Conservation (phyloP, 257 asterid genomes). For the Rehmannia glutinosa region DNA sequence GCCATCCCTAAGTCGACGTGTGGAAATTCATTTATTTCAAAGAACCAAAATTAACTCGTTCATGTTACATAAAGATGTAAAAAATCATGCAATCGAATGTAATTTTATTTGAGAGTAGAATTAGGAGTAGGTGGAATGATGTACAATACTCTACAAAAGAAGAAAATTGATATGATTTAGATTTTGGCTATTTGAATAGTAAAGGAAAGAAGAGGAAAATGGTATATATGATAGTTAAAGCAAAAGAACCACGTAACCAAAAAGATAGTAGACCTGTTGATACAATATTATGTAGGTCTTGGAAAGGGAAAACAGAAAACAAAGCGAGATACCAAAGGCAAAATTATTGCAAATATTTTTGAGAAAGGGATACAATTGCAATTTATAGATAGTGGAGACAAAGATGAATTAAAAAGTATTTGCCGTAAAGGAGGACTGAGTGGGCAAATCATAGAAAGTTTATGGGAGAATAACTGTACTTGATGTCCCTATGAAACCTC, state of each 20-base stretch:
- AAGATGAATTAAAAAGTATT: conserved; percentile 23
- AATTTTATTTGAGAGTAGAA: too few relatives aligned
- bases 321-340: not conserved
- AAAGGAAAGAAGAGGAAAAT: too few relatives aligned
- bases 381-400: conserved; percentile 33
- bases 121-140: too few relatives aligned
- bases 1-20: too few relatives aligned
- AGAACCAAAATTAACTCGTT: too few relatives aligned
- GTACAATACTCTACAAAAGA: too few relatives aligned
- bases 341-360: not conserved
- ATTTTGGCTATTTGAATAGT: too few relatives aligned
- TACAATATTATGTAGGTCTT: not conserved
- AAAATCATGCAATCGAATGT: too few relatives aligned
- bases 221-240: too few relatives aligned
- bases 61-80: too few relatives aligned
- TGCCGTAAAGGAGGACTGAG: conserved; percentile 39
- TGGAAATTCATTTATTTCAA: too few relatives aligned
- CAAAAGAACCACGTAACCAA: conserved; percentile 11
- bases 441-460: conserved; percentile 20
- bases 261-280: not conserved
- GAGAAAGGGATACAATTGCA: not conserved
- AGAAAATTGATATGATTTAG: too few relatives aligned
- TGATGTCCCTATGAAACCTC: conserved; percentile 20
- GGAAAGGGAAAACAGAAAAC: conserved; percentile 1
- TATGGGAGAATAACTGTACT: conserved; percentile 24